Evolutionary conservation across 176 grass and related monocot genomes (phyloP), one percentile per base, ranked within the genome.

Genomic region (Carex littledalei): DNA sequence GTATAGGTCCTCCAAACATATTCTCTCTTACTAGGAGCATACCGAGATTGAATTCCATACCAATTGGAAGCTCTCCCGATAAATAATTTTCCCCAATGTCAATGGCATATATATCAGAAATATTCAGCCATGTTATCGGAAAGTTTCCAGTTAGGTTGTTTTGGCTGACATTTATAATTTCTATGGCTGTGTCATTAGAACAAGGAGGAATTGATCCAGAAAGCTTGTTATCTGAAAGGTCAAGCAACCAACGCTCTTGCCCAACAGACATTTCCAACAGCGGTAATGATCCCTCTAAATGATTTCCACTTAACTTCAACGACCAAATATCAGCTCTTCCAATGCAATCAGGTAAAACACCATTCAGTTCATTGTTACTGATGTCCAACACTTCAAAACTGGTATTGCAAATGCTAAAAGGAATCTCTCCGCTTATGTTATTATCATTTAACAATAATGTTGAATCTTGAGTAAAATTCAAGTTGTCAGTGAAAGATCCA

Each of bases 91-190:
- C 63, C 63, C 0, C 5, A 8, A 84, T 12, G 52, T 90, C 80
- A 6, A 90, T 18, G 20, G 0, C 17, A 16, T 3, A 5, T 54
- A 90, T 14, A 0, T 2, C 0, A 4, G 89, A 85, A 17, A 53
- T 12, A 58, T 77, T 76, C 1, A 87, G 55, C 73, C 18, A 81
- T 8, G 1, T 0, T 5, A 8, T 24, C 0, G 74, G 75, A 63
- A 26, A 2, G 4, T 56, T 29, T 17, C 85, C 85, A 5, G 45
- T 67, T 1, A 85, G 17, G 11, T 71, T 67, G 54, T 90, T 90
- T 5, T 63, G 8, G 3, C 68, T 82, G 0, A 72, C 16, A 6
- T 80, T 61, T 3, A 89, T 37, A 26, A 16, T 21, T 2, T 4
- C 0, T 0, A 86, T 50, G 47, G 1, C 0, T 10, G 47, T 10